Percentiles rank a stretch among this genome's conserved stretches.
Evolutionary conservation across 257 asterid genomes (phyloP).

Genomic region (Solanum bukasovii): DNA sequence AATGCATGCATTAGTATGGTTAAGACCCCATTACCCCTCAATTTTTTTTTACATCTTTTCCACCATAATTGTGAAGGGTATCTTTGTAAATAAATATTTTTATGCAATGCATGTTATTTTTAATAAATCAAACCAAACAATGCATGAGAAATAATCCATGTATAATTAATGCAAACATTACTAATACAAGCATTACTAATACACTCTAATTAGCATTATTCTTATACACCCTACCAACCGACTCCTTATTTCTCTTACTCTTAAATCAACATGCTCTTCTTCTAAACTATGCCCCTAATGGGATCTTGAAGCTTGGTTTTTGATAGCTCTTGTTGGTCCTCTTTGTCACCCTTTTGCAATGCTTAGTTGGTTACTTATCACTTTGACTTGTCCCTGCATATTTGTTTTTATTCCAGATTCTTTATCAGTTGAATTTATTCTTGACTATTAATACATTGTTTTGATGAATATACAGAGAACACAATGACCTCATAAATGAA

Average conservation of each 20-base stretch:
- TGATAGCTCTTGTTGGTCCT: background rate
- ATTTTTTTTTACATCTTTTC: background rate
- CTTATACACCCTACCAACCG: background rate
- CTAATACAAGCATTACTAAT: background rate
- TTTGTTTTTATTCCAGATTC: background rate
- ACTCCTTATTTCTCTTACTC: background rate
- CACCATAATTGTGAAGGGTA: background rate
- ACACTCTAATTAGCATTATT: background rate
- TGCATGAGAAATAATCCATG: background rate
- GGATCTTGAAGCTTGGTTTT: background rate
- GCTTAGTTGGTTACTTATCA: background rate
- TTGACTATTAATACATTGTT: background rate
- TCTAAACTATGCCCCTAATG: background rate
- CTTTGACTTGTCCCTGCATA: background rate
- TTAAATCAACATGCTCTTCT: background rate
- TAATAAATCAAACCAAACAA: background rate
- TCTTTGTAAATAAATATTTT: background rate
- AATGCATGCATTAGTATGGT: background rate
- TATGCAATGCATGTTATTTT: background rate
- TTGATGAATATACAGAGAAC: background rate
- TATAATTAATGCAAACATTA: background rate
- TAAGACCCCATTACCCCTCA: background rate
- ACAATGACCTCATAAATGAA: background rate
- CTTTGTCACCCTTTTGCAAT: background rate
- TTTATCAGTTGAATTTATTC: background rate